Percentiles rank a stretch among this genome's conserved stretches.
These are phyloP conservation scores for Besnoitia besnoiti DNA, from an alignment of 169 alveolate species.

Conservation along the genomic window DNA sequence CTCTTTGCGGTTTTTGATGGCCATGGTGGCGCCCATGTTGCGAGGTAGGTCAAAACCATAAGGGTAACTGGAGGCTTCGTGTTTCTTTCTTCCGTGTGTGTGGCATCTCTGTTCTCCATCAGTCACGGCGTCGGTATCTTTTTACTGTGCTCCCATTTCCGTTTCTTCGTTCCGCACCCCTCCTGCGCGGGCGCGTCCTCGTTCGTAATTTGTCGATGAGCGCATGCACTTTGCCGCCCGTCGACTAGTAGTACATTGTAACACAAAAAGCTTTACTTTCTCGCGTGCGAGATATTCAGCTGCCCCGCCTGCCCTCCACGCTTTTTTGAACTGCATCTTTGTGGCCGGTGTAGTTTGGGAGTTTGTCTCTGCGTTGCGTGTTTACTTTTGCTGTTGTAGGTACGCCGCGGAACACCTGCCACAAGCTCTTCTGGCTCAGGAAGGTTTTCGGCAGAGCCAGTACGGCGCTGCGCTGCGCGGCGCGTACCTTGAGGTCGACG, in stretches of 20 bases:
- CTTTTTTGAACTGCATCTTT: background rate
- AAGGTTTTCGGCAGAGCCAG: constrained; percentile 57
- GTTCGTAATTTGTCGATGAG: too few species aligned
- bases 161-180: too few species aligned
- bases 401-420: constrained; percentile 59
- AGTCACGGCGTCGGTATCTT: too few species aligned
- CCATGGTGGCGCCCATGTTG: constrained; percentile 69
- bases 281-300: too few species aligned
- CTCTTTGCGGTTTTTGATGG: constrained; percentile 66
- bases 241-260: too few species aligned
- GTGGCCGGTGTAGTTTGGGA: background rate
- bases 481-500: constrained; percentile 58
- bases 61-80: background rate
- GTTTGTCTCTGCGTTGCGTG: background rate
- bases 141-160: too few species aligned
- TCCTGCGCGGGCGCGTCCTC: too few species aligned
- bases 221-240: too few species aligned
- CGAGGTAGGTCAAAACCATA: constrained; percentile 16
- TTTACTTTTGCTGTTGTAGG: background rate
- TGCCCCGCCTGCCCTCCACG: background rate
- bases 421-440: constrained; percentile 33
- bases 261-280: too few species aligned
- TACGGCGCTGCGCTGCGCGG: constrained; percentile 54
- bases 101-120: too few species aligned
- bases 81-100: background rate